These are phyloP conservation scores for Andrographis paniculata DNA, from an alignment of 305 asterid species.

Conservation along the genomic window DNA sequence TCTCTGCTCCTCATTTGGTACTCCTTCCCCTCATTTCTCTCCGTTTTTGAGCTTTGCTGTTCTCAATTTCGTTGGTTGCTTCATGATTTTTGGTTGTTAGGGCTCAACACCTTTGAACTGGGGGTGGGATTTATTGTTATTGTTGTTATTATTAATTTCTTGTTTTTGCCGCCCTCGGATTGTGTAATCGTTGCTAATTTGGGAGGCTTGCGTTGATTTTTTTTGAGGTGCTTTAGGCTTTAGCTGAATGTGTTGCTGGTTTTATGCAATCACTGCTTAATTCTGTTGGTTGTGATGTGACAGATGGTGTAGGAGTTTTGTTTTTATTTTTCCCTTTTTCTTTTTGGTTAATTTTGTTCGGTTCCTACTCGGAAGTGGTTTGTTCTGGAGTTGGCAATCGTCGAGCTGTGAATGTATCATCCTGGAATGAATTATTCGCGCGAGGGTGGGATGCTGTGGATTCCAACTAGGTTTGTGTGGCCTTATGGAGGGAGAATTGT, in stretches of 20 bases:
- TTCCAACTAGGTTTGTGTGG: no score
- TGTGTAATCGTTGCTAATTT: no score
- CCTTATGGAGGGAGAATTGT: no score
- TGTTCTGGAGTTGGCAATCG: slow-evolving; percentile 5
- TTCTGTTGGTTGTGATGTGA: slow-evolving; percentile 13
- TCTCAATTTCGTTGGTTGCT: no score
- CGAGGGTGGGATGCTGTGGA: slow-evolving; percentile 50
- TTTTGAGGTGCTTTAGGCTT: slow-evolving; percentile 18
- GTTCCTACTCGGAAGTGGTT: slow-evolving; percentile 13
- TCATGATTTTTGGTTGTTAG: no score
- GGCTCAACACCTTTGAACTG: no score
- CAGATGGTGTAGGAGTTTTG: slow-evolving; percentile 13
- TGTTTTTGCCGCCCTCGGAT: no score
- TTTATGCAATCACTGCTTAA: slow-evolving; percentile 16
- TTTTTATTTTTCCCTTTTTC: slow-evolving; percentile 13
- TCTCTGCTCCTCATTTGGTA: neutral
- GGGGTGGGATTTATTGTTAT: no score
- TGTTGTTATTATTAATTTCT: no score
- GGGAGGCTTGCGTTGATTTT: slow-evolving; percentile 10
- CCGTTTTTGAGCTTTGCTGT: neutral
- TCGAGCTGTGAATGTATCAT: slow-evolving; percentile 40
- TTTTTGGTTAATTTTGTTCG: no score
- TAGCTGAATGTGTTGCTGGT: slow-evolving; percentile 25
- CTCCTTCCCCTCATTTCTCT: neutral
- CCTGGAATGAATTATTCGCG: slow-evolving; percentile 58